Percentiles rank a stretch among this genome's conserved stretches.
These are phyloP conservation scores for Coniella vitis DNA, from an alignment of 2,329 filamentous ascomycete genomes.

Conservation along the genomic window DNA sequence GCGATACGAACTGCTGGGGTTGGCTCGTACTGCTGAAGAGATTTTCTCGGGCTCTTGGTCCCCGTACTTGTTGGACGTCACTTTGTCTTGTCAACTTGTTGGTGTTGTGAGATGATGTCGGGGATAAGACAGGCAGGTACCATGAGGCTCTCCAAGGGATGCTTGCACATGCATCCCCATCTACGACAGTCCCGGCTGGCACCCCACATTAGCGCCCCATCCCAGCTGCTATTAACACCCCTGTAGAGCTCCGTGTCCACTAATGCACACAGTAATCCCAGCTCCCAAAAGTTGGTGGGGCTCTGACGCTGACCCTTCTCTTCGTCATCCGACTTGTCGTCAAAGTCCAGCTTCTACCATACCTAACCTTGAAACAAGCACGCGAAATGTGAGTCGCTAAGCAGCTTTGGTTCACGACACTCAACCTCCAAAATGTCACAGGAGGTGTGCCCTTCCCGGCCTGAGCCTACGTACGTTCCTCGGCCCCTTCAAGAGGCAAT, in stretches of 20 bases:
- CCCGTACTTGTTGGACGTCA: neutral
- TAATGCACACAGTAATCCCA: neutral
- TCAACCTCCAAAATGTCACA: conserved; percentile 27
- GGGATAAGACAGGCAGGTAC: conserved; percentile 4
- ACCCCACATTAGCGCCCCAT: neutral
- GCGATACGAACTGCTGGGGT: too few relatives aligned
- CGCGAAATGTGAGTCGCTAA: neutral
- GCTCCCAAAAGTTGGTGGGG: neutral
- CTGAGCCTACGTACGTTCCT: conserved; percentile 40
- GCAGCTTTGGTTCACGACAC: neutral
- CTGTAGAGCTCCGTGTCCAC: neutral
- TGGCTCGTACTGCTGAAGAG: too few relatives aligned
- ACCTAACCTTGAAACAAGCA: neutral
- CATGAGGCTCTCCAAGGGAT: conserved; percentile 12
- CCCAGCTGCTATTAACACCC: neutral
- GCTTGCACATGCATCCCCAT: conserved; percentile 1
- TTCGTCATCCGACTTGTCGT: conserved; percentile 4
- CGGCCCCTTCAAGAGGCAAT: neutral
- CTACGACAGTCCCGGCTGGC: conserved; percentile 9
- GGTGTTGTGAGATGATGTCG: conserved; percentile 8
- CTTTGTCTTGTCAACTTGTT: neutral
- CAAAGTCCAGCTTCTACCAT: neutral
- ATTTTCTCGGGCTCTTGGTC: too few relatives aligned
- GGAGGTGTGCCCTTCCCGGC: conserved; percentile 34
- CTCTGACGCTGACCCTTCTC: neutral